Base-by-base conservation (phyloP, 495 filamentous ascomycete species). In the Lophium mytilinum region DNA sequence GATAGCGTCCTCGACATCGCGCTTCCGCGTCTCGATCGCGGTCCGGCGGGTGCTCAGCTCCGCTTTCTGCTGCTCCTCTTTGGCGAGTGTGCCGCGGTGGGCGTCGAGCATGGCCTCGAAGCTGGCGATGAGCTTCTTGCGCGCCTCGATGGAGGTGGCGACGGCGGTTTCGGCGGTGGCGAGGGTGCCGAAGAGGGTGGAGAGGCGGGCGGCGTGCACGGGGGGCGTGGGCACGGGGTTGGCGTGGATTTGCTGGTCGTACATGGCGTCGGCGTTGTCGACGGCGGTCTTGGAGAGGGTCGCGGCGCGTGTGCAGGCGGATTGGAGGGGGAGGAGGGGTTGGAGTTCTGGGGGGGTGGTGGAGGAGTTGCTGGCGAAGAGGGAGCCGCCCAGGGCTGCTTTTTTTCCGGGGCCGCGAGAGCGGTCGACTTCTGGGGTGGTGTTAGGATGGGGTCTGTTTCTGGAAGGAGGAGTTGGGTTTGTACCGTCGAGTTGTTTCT, bases 111-210 rank as follows among this genome's bases (percentile, higher is more conserved):
- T 70, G 60, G 87, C 92, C 71, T 96, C 90, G 7, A 97, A 76
- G 1, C 83, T 89, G 19, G 79, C 75, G 11, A 97, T 83, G 18
- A 97, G 76, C 18, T 83, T 78, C 40, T 79, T 79, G 15, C 94
- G 87, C 1, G 90, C 88, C 65, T 92, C 91, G 67, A 99, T 89
- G 57, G 86, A 86, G 56, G 94, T 89, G 3, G 88, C 85, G 1
- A 97, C 88, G 0, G 91, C 91, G 41, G 83, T 86, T 71, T 97
- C 90, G n/a, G 93, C 93, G 53, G 81, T 89, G 36, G 90, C 89
- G 14, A 99, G 80, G 3, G 81, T 83, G 73, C 93, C 95, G 49
- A 97, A 77, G 8, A 99, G 75, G 3, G 88, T 83, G 59, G 84
- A 89, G 17, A 98, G 84, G 14, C 90, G 86, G 30, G 94, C 94